Evolutionary conservation across 2,329 filamentous ascomycete species (phyloP).

Genomic region (Massarina eburnea): DNA sequence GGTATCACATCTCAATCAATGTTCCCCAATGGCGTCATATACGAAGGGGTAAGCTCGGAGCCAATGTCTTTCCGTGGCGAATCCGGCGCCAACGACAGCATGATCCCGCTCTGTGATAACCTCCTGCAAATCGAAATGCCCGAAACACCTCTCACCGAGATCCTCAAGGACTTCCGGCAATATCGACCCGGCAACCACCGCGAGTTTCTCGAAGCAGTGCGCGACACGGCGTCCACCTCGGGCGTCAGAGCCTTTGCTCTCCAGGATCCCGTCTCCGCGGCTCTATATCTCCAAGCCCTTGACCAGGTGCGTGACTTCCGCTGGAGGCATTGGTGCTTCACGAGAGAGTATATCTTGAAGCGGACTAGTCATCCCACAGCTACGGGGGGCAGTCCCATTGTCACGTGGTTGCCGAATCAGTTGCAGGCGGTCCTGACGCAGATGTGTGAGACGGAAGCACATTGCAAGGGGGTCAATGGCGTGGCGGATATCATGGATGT

Average conservation of each 20-base stretch:
- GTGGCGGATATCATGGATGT: constrained; percentile 68
- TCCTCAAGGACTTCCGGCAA: constrained; percentile 83
- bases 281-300: constrained; percentile 54
- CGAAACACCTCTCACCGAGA: constrained; percentile 81
- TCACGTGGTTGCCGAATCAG: constrained; percentile 85
- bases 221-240: constrained; percentile 52
- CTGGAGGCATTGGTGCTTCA: constrained; percentile 86
- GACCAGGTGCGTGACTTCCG: constrained; percentile 79
- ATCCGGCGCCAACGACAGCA: constrained; percentile 91
- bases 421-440: constrained; percentile 71
- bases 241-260: constrained; percentile 63
- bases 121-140: constrained; percentile 87
- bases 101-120: constrained; percentile 88
- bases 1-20: constrained; percentile 91
- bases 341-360: constrained; percentile 81
- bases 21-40: constrained; percentile 90
- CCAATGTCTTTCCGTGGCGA: constrained; percentile 86
- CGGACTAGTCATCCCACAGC: constrained; percentile 74
- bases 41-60: constrained; percentile 77
- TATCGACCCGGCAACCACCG: constrained; percentile 90
- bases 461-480: constrained; percentile 48
- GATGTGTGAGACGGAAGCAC: constrained; percentile 63
- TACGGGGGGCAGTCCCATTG: constrained; percentile 78
- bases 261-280: constrained; percentile 60
- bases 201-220: constrained; percentile 76